Evolutionary conservation across 768 basidiomycete genomes (phyloP).

Genomic region (Tulasnella calospora): DNA sequence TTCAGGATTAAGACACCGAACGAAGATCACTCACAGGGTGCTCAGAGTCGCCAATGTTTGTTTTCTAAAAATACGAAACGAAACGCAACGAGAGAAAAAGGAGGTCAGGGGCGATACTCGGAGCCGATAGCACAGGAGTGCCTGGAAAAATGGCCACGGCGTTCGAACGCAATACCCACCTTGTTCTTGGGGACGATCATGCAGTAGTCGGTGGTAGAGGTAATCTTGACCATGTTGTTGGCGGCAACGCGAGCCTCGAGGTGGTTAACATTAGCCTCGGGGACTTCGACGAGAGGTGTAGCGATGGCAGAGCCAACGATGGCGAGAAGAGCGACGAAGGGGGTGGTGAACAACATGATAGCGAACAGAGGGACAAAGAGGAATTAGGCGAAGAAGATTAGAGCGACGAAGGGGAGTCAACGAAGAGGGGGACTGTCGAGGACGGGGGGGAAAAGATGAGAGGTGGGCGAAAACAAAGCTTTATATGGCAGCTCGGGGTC

Average conservation of each 20-base stretch:
- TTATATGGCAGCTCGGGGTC: not conserved
- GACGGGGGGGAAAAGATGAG: not conserved
- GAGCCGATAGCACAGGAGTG: not conserved
- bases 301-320: constrained; percentile 1
- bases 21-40: constrained; percentile 8
- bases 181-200: constrained; percentile 23
- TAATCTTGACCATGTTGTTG: constrained; percentile 18
- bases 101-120: not conserved
- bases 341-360: not conserved
- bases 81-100: not conserved
- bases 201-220: constrained; percentile 21
- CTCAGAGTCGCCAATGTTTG: constrained; percentile 27
- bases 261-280: not conserved
- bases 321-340: not conserved
- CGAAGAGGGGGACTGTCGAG: constrained; percentile 5
- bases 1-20: not conserved
- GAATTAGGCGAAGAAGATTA: not conserved
- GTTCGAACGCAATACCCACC: not conserved
- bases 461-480: not conserved
- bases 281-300: not conserved
- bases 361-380: not conserved
- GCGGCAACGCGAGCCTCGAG: not conserved
- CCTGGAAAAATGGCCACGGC: not conserved
- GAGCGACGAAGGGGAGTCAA: not conserved
- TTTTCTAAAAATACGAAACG: constrained; percentile 8